Conservation (phyloP, 1,284 basidiomycete species). For the Sanghuangporus weigelae region DNA sequence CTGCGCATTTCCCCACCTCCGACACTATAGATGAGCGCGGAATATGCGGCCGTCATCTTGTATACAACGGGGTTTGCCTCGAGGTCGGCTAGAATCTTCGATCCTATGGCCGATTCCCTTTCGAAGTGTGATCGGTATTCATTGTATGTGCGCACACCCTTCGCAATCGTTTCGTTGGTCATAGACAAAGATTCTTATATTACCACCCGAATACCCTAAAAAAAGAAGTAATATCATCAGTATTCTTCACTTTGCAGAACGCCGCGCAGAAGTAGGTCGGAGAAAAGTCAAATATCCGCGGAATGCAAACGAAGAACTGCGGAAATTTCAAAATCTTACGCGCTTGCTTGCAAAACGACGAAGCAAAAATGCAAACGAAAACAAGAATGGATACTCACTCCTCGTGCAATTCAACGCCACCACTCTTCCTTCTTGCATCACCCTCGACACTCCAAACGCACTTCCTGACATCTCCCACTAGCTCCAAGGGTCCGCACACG, state of each 20-base stretch:
- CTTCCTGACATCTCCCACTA: conserved; percentile 49
- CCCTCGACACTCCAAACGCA: conserved; percentile 45
- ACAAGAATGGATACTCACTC: conserved; percentile 41
- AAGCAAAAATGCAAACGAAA: not conserved
- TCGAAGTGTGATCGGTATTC: not conserved
- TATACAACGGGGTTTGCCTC: not conserved
- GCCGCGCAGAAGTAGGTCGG: not conserved
- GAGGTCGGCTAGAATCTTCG: not conserved
- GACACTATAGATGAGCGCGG: too few relatives aligned
- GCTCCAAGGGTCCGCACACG: conserved; percentile 57
- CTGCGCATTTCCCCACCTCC: too few relatives aligned
- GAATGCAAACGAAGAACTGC: not conserved
- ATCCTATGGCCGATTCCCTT: not conserved
- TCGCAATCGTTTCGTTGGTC: not conserved
- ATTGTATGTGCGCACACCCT: too few relatives aligned
- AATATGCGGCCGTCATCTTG: too few relatives aligned
- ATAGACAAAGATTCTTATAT: not conserved
- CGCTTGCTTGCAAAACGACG: not conserved
- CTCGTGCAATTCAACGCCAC: conserved; percentile 67
- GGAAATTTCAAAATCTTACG: not conserved
- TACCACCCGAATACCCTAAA: not conserved
- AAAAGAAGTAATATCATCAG: not conserved
- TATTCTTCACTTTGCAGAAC: not conserved
- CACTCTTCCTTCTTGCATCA: conserved; percentile 51
- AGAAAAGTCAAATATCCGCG: not conserved